Evolutionary conservation across 78 protist species (phyloP).

Genomic region (Emiliania huxleyi): DNA sequence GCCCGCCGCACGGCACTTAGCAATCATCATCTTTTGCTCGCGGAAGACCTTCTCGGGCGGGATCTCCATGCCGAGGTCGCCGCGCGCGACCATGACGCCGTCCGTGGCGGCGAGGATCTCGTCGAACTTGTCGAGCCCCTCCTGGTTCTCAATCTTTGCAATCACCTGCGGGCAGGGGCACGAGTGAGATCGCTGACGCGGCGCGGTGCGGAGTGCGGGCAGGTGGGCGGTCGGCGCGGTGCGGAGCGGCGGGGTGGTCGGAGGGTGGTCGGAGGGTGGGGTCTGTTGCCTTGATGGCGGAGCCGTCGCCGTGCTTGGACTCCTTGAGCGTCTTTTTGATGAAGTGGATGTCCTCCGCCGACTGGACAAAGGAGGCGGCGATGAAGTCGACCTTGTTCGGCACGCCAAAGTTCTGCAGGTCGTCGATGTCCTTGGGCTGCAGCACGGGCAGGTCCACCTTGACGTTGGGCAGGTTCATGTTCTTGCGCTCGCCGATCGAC

Average conservation of each 20-base stretch:
- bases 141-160: constrained; percentile 86
- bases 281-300: too few species aligned
- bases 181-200: too few species aligned
- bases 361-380: constrained; percentile 41
- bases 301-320: not conserved
- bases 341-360: constrained; percentile 11
- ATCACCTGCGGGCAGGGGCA: too few species aligned
- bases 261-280: too few species aligned
- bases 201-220: too few species aligned
- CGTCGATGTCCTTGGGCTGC: constrained; percentile 72
- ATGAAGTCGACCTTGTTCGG: constrained; percentile 67
- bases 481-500: constrained; percentile 65
- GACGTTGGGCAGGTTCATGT: constrained; percentile 75
- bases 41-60: constrained; percentile 73
- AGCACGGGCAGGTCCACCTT: constrained; percentile 64
- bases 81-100: constrained; percentile 93
- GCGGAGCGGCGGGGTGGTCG: too few species aligned
- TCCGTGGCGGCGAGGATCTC: constrained; percentile 72
- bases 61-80: constrained; percentile 88
- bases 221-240: too few species aligned
- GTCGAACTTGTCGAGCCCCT: constrained; percentile 70
- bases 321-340: constrained; percentile 30
- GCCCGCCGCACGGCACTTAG: constrained; percentile 63
- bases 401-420: constrained; percentile 57
- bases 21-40: constrained; percentile 84